Percentiles rank a stretch among this genome's conserved stretches.
phyloP scores from a whole-genome alignment of 306 rosid species.

The Cucurbita ficifolia region DNA sequence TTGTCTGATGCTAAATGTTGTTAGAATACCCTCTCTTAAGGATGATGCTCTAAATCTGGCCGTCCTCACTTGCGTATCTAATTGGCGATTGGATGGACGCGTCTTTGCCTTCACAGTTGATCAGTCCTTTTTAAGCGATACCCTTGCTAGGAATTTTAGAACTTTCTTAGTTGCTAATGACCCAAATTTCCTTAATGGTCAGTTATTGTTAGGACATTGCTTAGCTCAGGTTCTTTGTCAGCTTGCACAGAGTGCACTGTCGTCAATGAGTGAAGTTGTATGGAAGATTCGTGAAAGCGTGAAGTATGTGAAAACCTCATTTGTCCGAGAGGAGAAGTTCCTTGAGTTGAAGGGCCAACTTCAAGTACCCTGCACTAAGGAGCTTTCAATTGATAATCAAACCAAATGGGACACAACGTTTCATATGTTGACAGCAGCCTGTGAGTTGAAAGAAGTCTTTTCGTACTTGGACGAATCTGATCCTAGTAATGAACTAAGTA shows the following conservation, averaged over 20 bases:
- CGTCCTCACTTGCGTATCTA: constrained; percentile 45
- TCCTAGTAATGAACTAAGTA: constrained; percentile 30
- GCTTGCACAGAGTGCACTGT: constrained; percentile 45
- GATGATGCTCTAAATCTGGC: constrained; percentile 43
- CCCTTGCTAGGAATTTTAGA: constrained; percentile 42
- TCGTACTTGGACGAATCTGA: constrained; percentile 50
- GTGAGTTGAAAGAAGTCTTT: constrained; percentile 75
- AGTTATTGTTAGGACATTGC: constrained; percentile 60
- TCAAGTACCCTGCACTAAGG: constrained; percentile 49
- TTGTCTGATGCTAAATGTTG: constrained; percentile 57
- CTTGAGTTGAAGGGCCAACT: constrained; percentile 63
- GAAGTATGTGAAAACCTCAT: constrained; percentile 66
- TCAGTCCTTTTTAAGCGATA: constrained; percentile 46
- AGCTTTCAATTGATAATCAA: constrained; percentile 46
- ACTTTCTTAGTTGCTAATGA: constrained; percentile 53
- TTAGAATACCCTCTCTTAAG: constrained; percentile 45
- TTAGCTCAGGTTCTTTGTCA: constrained; percentile 66
- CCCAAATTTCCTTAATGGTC: constrained; percentile 60
- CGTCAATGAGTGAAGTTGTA: constrained; percentile 31
- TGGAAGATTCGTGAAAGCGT: constrained; percentile 59
- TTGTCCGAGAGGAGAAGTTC: constrained; percentile 44
- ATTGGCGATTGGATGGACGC: constrained; percentile 70
- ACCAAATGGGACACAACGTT: constrained; percentile 79
- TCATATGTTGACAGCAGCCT: constrained; percentile 69
- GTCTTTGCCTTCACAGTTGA: constrained; percentile 49